Conservation (phyloP, 257 asterid genomes). For the Penstemon newberryi region DNA sequence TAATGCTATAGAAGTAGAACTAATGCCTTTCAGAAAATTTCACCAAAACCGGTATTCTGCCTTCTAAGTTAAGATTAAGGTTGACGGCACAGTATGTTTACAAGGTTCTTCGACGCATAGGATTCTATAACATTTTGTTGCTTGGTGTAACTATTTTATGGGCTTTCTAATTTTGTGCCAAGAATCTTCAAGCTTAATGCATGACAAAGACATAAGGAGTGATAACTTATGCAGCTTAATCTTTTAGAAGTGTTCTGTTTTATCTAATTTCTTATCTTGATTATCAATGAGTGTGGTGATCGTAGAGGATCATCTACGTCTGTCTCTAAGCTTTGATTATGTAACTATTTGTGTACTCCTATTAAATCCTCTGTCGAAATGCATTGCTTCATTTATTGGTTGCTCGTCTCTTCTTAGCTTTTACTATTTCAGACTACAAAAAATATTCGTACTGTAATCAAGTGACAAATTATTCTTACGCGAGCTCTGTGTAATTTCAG, state of each 20-base stretch:
- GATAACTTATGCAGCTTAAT: neutral
- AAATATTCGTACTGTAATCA: slow-evolving; percentile 14
- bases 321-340: slow-evolving; percentile 7
- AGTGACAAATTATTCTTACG: slow-evolving; percentile 30
- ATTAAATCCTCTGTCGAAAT: slow-evolving; percentile 14
- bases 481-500: slow-evolving; percentile 51
- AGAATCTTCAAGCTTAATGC: slow-evolving; percentile 9
- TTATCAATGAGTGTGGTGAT: neutral
- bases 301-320: slow-evolving; percentile 2
- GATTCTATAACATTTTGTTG: slow-evolving; percentile 2
- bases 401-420: slow-evolving; percentile 21
- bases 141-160: neutral
- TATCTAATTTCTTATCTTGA: slow-evolving; percentile 15
- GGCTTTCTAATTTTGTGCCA: slow-evolving; percentile 10
- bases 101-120: slow-evolving; percentile 1
- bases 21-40: slow-evolving; percentile 4
- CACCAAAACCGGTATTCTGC: neutral
- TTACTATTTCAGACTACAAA: slow-evolving; percentile 10
- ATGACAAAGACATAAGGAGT: neutral
- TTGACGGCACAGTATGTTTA: slow-evolving; percentile 1
- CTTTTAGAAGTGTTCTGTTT: slow-evolving; percentile 2
- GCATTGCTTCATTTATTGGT: slow-evolving; percentile 8
- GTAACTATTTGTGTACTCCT: slow-evolving; percentile 17
- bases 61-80: neutral
- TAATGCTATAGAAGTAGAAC: slow-evolving; percentile 6